These are phyloP conservation scores for Cercophora newfieldiana DNA, from an alignment of 495 filamentous ascomycete species.

Conservation along the genomic window DNA sequence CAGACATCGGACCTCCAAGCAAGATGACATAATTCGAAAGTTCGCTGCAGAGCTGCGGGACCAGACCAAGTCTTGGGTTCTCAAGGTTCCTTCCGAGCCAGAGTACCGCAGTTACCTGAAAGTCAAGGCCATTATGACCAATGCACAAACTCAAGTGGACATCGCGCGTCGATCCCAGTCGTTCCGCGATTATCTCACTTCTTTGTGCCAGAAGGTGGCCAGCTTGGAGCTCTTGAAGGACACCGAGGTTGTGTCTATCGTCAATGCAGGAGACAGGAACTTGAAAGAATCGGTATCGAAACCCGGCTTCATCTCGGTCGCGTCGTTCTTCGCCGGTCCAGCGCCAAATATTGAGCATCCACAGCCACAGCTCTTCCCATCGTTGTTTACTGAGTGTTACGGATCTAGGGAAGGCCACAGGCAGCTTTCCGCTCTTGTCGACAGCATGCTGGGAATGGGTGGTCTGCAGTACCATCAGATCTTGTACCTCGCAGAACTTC, in stretches of 20 bases:
- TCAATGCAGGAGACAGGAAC: neutral
- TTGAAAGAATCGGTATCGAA: neutral
- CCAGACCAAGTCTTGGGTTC: neutral
- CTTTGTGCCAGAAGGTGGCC: neutral
- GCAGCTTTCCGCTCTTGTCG: conserved; percentile 5
- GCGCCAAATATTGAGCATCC: neutral
- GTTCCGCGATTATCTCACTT: conserved; percentile 2
- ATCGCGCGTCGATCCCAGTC: conserved; percentile 3
- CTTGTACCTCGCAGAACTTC: conserved; percentile 12
- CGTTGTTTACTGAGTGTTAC: neutral
- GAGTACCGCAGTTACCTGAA: conserved; percentile 3
- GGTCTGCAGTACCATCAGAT: conserved; percentile 9
- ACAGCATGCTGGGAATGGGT: neutral
- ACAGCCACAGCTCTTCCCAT: neutral
- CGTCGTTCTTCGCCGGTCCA: neutral
- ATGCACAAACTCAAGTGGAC: neutral
- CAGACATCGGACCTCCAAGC: neutral
- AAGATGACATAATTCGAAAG: neutral
- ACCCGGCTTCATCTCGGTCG: conserved; percentile 1
- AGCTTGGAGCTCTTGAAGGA: neutral
- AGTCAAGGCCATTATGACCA: neutral
- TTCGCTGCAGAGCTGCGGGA: conserved; percentile 3
- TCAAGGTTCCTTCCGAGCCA: neutral
- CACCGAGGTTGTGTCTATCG: neutral
- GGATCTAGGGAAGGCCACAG: neutral